Conservation (phyloP, 2,329 filamentous ascomycete species). For the Nothophoma quercina region DNA sequence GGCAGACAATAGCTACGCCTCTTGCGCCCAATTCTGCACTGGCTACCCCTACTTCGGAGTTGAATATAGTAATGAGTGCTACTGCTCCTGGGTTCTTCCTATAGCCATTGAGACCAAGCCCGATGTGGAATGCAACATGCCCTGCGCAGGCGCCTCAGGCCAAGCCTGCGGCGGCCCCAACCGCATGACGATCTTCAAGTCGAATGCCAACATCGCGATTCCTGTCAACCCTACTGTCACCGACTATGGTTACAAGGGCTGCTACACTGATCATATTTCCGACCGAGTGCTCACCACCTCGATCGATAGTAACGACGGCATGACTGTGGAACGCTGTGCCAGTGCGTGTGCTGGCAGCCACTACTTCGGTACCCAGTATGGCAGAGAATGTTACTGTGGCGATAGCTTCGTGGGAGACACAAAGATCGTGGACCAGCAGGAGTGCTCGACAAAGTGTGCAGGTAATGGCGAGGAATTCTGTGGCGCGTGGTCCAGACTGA, state of each 20-base stretch:
- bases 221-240: conserved; percentile 22
- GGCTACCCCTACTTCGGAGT: conserved; percentile 34
- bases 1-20: conserved; percentile 20
- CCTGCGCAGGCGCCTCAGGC: conserved; percentile 25
- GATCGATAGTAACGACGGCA: conserved; percentile 1
- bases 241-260: conserved; percentile 33
- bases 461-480: conserved; percentile 28
- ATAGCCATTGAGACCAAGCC: conserved; percentile 21
- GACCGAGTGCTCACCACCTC: conserved; percentile 21
- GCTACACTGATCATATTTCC: conserved; percentile 27
- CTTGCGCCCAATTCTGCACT: conserved; percentile 29
- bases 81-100: conserved; percentile 50
- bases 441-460: conserved; percentile 27
- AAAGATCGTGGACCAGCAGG: conserved; percentile 19
- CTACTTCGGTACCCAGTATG: conserved; percentile 29
- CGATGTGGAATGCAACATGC: conserved; percentile 28
- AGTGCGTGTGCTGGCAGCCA: conserved; percentile 13
- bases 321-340: conserved; percentile 29
- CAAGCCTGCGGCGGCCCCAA: conserved; percentile 26
- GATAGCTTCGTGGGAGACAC: conserved; percentile 15
- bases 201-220: conserved; percentile 1
- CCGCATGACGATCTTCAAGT: conserved; percentile 31
- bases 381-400: conserved; percentile 32
- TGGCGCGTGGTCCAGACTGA: conserved; percentile 29
- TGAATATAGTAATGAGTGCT: conserved; percentile 38